Percentiles rank a stretch among this genome's conserved stretches.
Evolutionary conservation across 2,329 filamentous ascomycete species (phyloP).

Genomic region (Fusarium papillatum): DNA sequence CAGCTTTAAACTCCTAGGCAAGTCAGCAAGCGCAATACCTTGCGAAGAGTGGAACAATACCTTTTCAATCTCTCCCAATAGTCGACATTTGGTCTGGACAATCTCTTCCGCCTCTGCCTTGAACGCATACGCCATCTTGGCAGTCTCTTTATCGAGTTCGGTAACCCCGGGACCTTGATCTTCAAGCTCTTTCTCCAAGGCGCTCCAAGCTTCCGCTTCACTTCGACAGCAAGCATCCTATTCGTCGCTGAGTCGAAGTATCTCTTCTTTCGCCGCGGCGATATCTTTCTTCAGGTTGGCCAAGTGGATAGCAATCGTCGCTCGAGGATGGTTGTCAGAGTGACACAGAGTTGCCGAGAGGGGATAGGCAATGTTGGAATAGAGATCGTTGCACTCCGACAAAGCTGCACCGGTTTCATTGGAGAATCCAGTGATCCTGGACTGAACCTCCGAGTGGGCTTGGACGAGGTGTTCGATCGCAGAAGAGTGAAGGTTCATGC

Average conservation of each 20-base stretch:
- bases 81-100: conserved; percentile 28
- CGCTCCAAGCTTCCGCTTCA: conserved; percentile 37
- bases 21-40: not conserved
- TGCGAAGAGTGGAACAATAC: conserved; percentile 21
- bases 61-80: conserved; percentile 46
- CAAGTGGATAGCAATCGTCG: conserved; percentile 45
- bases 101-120: conserved; percentile 41
- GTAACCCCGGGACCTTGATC: not conserved
- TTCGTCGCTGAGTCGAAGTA: conserved; percentile 38
- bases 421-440: conserved; percentile 37
- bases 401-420: conserved; percentile 29
- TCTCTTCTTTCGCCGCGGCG: conserved; percentile 36
- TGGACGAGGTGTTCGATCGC: conserved; percentile 33
- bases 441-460: conserved; percentile 38
- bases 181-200: conserved; percentile 10
- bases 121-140: conserved; percentile 5
- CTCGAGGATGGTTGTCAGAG: conserved; percentile 35
- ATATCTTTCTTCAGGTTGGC: conserved; percentile 38
- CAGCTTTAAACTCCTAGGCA: conserved; percentile 45
- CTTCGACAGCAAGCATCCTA: conserved; percentile 43
- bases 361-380: conserved; percentile 49
- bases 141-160: not conserved
- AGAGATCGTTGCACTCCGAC: conserved; percentile 39
- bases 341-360: conserved; percentile 49
- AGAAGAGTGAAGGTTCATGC: conserved; percentile 17